A percentile compares a stretch with the other conserved stretches of the same genome.
These are phyloP conservation scores for Pseudozyma hubeiensis DNA, from an alignment of 1,284 basidiomycete species.

Conservation along the genomic window DNA sequence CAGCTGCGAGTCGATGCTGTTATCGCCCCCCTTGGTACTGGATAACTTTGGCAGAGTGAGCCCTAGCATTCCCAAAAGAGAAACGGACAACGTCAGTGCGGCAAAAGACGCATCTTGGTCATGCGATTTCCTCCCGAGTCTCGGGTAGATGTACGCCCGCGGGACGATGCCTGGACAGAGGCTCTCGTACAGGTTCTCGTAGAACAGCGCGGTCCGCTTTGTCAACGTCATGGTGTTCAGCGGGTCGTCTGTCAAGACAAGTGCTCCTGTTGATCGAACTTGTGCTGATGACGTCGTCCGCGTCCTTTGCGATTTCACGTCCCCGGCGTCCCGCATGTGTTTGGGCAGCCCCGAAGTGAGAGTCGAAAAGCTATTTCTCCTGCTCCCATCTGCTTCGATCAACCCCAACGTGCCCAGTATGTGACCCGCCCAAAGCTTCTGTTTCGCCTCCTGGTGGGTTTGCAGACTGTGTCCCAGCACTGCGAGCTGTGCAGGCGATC, in stretches of 20 bases:
- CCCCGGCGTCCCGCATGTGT: neutral
- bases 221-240: conserved; percentile 56
- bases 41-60: conserved; percentile 16
- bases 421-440: conserved; percentile 39
- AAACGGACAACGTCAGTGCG: conserved; percentile 50
- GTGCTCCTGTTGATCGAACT: neutral
- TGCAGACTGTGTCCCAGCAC: conserved; percentile 24
- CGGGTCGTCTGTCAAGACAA: conserved; percentile 12
- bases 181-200: conserved; percentile 57
- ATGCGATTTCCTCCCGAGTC: conserved; percentile 47
- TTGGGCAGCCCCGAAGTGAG: conserved; percentile 1
- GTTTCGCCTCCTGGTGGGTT: conserved; percentile 27
- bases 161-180: conserved; percentile 54
- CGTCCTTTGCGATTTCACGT: neutral
- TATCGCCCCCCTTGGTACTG: neutral
- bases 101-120: conserved; percentile 50
- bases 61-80: conserved; percentile 41
- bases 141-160: conserved; percentile 47
- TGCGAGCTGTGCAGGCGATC: conserved; percentile 17
- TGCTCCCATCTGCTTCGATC: conserved; percentile 14
- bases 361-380: conserved; percentile 16
- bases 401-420: conserved; percentile 37
- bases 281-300: neutral
- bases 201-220: conserved; percentile 56
- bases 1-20: conserved; percentile 7